A percentile compares a stretch with the other conserved stretches of the same genome.
Conservation (phyloP, 495 filamentous ascomycete species). For the Filosporella fistucella region DNA sequence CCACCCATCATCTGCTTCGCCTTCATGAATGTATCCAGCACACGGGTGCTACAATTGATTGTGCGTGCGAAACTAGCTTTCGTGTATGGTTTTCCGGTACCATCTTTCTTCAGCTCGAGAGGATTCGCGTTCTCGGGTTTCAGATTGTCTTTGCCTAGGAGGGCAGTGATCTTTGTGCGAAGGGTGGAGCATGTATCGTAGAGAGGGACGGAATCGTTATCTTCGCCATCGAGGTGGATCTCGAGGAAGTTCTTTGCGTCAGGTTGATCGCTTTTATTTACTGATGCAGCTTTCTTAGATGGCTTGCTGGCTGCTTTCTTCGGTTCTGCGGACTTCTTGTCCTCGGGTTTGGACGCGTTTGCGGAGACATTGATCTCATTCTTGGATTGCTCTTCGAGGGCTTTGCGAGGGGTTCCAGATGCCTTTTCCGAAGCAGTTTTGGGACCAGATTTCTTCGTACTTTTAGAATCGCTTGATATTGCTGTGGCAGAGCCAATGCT, state of each 20-base stretch:
- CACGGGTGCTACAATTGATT: constrained; percentile 26
- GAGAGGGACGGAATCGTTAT: constrained; percentile 30
- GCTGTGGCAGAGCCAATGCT: too few species aligned
- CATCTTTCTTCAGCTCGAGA: neutral
- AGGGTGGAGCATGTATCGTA: constrained; percentile 55
- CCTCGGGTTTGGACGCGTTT: neutral
- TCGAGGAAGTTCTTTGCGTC: too few species aligned
- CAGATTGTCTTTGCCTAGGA: constrained; percentile 41
- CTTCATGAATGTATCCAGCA: constrained; percentile 42
- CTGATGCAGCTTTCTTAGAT: neutral
- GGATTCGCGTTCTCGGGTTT: constrained; percentile 13
- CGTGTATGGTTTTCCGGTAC: constrained; percentile 25
- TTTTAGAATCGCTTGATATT: too few species aligned
- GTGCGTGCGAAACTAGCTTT: constrained; percentile 44
- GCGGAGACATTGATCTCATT: neutral
- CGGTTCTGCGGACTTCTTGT: neutral
- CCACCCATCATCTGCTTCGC: constrained; percentile 40
- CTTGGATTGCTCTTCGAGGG: neutral
- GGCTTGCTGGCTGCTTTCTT: neutral
- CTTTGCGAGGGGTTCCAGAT: neutral
- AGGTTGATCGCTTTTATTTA: too few species aligned
- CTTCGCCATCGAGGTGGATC: constrained; percentile 35
- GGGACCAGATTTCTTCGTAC: too few species aligned
- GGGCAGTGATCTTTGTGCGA: constrained; percentile 46
- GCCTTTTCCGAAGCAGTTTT: too few species aligned